These are phyloP conservation scores for Fusarium concolor DNA, from an alignment of 2,329 filamentous ascomycete genomes.

Conservation along the genomic window DNA sequence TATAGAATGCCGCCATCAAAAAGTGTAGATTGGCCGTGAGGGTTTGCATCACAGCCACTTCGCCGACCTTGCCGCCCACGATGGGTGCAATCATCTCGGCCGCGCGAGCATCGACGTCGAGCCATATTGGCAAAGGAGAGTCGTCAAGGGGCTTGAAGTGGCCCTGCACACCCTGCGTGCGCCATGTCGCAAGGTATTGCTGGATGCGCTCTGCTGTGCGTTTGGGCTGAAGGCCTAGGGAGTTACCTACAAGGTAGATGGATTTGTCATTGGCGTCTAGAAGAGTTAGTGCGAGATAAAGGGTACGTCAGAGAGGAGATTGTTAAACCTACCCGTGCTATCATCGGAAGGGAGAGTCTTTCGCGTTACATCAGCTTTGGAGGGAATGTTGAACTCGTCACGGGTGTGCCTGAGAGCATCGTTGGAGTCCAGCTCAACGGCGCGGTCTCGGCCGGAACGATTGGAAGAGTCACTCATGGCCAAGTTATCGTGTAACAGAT, in stretches of 20 bases:
- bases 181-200: conserved; percentile 81
- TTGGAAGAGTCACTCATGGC: conserved; percentile 34
- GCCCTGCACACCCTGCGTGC: conserved; percentile 80
- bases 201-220: conserved; percentile 68
- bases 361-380: conserved; percentile 46
- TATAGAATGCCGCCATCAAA: conserved; percentile 84
- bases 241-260: conserved; percentile 88
- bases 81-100: conserved; percentile 74
- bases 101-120: conserved; percentile 77
- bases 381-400: conserved; percentile 78
- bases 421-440: conserved; percentile 60
- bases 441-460: conserved; percentile 26
- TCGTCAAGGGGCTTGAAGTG: conserved; percentile 78
- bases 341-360: conserved; percentile 39
- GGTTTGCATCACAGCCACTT: conserved; percentile 87
- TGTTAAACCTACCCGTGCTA: conserved; percentile 13
- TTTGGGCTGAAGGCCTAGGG: conserved; percentile 81
- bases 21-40: conserved; percentile 82
- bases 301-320: neutral
- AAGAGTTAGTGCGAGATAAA: neutral
- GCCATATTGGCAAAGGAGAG: conserved; percentile 75
- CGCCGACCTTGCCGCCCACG: conserved; percentile 74
- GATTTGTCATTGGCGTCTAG: conserved; percentile 42
- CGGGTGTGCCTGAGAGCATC: conserved; percentile 68
- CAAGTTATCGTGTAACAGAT: conserved; percentile 12